Evolutionary conservation across 2,329 filamentous ascomycete species (phyloP), one percentile per base, ranked within the genome.

Genomic region (Byssoonygena ceratinophila): DNA sequence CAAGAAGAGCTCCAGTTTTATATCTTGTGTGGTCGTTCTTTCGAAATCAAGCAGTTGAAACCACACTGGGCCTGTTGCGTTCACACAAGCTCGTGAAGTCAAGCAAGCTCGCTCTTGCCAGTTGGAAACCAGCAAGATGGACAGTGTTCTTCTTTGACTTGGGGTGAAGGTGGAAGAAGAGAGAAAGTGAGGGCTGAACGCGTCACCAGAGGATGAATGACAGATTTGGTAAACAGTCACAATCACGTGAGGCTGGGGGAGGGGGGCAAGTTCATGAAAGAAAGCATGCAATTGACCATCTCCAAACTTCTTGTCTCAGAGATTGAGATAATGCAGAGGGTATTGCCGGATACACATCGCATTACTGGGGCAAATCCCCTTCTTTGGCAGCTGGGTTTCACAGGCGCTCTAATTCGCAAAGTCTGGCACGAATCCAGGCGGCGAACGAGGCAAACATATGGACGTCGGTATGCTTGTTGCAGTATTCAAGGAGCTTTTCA

Each of bases 101-200:
- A 29, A 11, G 25, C 36, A 20, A 31, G 11, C 16, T 50, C 47
- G 47, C 37, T 37, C 47, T 50, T 50, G 47, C 47, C 47, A 43
- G 47, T 23, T 40, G 18, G 20, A 41, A 41, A 9, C 25, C 22
- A 32, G 25, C 31, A 11, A 14, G 18, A 36, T 7, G 20, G 20
- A 18, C 20, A 11, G 32, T 29, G 4, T 4, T 5, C 7, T 12
- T 29, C 20, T 27, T 4, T 5, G 55, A 43, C 63, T 55, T 71
- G 67, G 49, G 68, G 62, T 53, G 70, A 70, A 61, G 73, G 67
- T 57, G 71, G 66, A 55, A 68, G 64, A 52, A 49, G 43, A 27
- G 29, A 22, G 37, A 11, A 22, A 40, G 37, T 18, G 18, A 40
- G 37, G 9, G 27, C 27, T 44, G 46, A 46, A 51, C 29, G 27